Evolutionary conservation across 176 grass and related monocot species (phyloP), one percentile per base, ranked within the genome.

Genomic region (Carex parvula): DNA sequence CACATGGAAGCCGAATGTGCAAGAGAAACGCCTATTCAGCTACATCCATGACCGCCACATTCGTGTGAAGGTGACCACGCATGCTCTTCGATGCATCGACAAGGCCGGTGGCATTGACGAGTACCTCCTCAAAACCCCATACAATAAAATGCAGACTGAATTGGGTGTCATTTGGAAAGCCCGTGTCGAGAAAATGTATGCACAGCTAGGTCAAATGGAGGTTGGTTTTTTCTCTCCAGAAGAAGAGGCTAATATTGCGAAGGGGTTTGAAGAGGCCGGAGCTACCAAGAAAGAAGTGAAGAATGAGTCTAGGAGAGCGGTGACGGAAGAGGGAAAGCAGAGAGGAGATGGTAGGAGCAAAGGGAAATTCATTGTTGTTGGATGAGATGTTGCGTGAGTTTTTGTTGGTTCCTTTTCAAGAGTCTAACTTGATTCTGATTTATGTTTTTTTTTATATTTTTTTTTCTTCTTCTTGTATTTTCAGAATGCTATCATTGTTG

Each of bases 51-150:
- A 99, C 32, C 54, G 86, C 6, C 89, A 95, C 87, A 99, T 99
- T 84, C 82, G 85, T 71, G 87, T 99, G 13, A 93, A 95, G 70
- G 96, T 99, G 58, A 95, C 93, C 52, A 94, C 93, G 16, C 93
- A 94, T 86, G 96, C 96, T 53, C 88, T 99, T 24, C 88, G 93
- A 68, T 99, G 93, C 89, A 99, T 99, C 63, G 96, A 95, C 79
- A 99, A 99, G 87, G 96, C 96, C 74, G 96, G 96, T 44, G 93
- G 96, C 7, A 93, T 99, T 81, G 96, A 99, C 26, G 96, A 98
- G 75, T 99, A 98, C 87, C 88, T 98, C 70, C 85, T 98, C 70
- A 98, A 93, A 46, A 98, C 93, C 63, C 96, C 96, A 84, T 92
- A 95, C 71, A 80, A 84, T 60, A 92, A 95, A 89, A 95, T 99